Evolutionary conservation across 176 grass and related monocot genomes (phyloP), one percentile per base, ranked within the genome.

Genomic region (Oryza meridionalis): DNA sequence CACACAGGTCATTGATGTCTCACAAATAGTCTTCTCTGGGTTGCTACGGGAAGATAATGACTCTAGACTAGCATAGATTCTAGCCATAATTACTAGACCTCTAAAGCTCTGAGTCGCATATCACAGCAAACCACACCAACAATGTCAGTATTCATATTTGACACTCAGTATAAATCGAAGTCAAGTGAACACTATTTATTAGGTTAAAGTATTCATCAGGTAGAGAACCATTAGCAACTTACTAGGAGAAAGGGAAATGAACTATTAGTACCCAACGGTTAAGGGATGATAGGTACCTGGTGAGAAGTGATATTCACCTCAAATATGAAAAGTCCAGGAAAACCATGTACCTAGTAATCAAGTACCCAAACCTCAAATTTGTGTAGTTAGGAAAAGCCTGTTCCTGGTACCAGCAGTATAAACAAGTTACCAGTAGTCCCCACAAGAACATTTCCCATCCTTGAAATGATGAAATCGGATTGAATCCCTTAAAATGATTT

Each of bases 381-480:
- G 15, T 65, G 32, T 85, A 43, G 26, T 73, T 78, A 59, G 38
- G 37, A 80, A 62, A 32, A 17, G 25, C 71, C 32, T 77, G 55
- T 22, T 76, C 31, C 72, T 47, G 14, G 8, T 84, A 82, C 32
- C 42, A 44, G 4, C 24, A 31, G 70, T 68, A 55, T 58, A 77
- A 75, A 88, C 72, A 68, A 62, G 13, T 80, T 86, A 94, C 90
- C 93, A 90, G 68, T 90, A 94, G 84, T 92, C 93, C 26, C 90
- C 90, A 71, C 90, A 94, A 74, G 93, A 94, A 86, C 93, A 94
- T 65, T 79, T 90, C 40, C 93, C 93, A 90, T 90, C 59, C 67
- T 86, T 71, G 70, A 94, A 94, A 90, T 94, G 90, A 88, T 94
- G 93, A 70, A 92, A 94, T 63, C 88, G 68, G 62, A 88, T 90